Conservation (phyloP, 371 early-diverging fungal species). For the Rhizopus microsporus region DNA sequence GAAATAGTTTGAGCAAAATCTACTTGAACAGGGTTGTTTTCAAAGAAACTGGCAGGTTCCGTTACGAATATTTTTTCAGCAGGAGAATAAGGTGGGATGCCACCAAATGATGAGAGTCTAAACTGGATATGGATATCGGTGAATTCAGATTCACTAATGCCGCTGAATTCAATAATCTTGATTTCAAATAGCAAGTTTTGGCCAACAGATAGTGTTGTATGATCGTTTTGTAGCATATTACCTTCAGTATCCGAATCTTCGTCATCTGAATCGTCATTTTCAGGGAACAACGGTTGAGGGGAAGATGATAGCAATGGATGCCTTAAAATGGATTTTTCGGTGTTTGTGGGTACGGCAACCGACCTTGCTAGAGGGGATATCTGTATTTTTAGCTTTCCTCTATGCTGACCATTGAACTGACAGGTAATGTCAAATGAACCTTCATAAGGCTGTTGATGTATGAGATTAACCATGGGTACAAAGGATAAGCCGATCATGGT, state of each 20-base stretch:
- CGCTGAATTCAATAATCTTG: constrained; percentile 65
- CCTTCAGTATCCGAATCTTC: constrained; percentile 12
- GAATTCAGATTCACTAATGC: constrained; percentile 68
- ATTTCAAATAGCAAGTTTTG: constrained; percentile 73
- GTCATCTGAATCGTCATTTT: constrained; percentile 9
- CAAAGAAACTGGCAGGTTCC: constrained; percentile 63
- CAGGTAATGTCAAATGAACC: constrained; percentile 58
- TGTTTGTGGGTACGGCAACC: constrained; percentile 9
- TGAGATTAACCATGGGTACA: constrained; percentile 51
- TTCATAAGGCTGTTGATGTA: constrained; percentile 53
- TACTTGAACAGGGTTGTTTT: constrained; percentile 49
- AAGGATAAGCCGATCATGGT: constrained; percentile 68
- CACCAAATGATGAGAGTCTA: constrained; percentile 67
- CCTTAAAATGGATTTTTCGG: constrained; percentile 2
- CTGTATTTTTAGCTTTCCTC: constrained; percentile 51
- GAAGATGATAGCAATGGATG: constrained; percentile 1
- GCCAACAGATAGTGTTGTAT: constrained; percentile 37
- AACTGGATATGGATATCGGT: constrained; percentile 84
- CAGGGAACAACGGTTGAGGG: constrained; percentile 11
- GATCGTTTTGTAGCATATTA: constrained; percentile 9
- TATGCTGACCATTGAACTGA: constrained; percentile 53
- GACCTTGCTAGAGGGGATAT: constrained; percentile 52
- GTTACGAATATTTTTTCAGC: constrained; percentile 70
- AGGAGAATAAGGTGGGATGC: constrained; percentile 36
- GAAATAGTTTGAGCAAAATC: constrained; percentile 69